Evolutionary conservation across 2,329 filamentous ascomycete genomes (phyloP).

Genomic region (Ilyonectria robusta): DNA sequence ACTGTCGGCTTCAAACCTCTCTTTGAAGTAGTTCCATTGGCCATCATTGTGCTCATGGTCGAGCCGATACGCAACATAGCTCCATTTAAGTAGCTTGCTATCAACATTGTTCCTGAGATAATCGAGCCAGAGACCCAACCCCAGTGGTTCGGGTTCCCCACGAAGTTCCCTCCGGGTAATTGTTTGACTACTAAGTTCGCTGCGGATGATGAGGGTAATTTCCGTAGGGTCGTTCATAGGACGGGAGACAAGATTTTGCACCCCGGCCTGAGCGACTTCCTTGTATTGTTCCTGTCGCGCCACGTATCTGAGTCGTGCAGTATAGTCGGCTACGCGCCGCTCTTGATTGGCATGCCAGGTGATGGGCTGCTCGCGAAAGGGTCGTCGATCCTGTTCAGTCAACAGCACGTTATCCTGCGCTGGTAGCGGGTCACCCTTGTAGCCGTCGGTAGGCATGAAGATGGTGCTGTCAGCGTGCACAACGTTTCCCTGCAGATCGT

Average conservation of each 20-base stretch:
- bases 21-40: not conserved
- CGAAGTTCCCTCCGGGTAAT: not conserved
- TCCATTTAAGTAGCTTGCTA: not conserved
- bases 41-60: not conserved
- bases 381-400: not conserved
- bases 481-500: not conserved
- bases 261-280: too few species aligned
- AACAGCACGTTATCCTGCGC: not conserved
- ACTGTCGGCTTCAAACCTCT: not conserved
- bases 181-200: not conserved
- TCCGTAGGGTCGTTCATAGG: not conserved
- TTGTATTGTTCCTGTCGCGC: not conserved
- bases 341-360: not conserved
- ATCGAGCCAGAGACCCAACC: not conserved
- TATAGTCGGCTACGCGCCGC: not conserved
- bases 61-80: not conserved
- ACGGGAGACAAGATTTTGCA: not conserved
- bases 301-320: not conserved
- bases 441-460: not conserved
- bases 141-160: not conserved
- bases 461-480: not conserved
- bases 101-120: not conserved
- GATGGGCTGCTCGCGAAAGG: constrained; percentile 1
- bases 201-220: not conserved
- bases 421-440: not conserved